A percentile compares a stretch with the other conserved stretches of the same genome.
Evolutionary conservation across 148 eudicot genomes (phyloP).

Genomic region (Vaccinium vitisidaea): DNA sequence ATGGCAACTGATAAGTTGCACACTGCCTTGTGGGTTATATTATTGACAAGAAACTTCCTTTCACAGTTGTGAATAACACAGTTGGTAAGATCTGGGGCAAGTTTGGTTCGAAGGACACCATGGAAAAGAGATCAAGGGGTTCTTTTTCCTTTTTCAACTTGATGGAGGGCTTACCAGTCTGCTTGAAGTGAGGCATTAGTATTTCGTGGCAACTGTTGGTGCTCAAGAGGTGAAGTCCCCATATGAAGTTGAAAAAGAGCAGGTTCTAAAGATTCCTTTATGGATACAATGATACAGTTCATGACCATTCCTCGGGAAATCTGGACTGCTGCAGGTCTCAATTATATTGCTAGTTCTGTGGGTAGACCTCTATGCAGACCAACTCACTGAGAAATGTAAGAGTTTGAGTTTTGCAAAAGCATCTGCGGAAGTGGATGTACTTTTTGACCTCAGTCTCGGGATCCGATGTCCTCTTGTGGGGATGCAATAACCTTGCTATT

Average conservation of each 20-base stretch:
- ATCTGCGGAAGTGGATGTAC: too few relatives aligned
- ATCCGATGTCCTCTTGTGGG: too few relatives aligned
- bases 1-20: neutral
- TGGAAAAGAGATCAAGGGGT: neutral
- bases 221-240: neutral
- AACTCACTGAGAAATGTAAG: too few relatives aligned
- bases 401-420: too few relatives aligned
- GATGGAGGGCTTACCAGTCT: neutral
- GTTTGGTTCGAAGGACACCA: neutral
- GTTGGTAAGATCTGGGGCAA: neutral
- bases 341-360: too few relatives aligned
- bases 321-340: too few relatives aligned
- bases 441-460: too few relatives aligned
- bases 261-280: neutral
- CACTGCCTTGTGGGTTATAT: neutral
- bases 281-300: neutral
- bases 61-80: neutral
- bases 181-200: neutral
- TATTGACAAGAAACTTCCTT: neutral
- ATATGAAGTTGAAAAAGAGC: neutral
- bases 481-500: too few relatives aligned
- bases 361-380: too few relatives aligned
- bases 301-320: neutral
- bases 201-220: neutral
- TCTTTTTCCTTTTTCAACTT: neutral